Base-by-base conservation (phyloP, 495 filamentous ascomycete genomes). In the Talaromyces adpressus region DNA sequence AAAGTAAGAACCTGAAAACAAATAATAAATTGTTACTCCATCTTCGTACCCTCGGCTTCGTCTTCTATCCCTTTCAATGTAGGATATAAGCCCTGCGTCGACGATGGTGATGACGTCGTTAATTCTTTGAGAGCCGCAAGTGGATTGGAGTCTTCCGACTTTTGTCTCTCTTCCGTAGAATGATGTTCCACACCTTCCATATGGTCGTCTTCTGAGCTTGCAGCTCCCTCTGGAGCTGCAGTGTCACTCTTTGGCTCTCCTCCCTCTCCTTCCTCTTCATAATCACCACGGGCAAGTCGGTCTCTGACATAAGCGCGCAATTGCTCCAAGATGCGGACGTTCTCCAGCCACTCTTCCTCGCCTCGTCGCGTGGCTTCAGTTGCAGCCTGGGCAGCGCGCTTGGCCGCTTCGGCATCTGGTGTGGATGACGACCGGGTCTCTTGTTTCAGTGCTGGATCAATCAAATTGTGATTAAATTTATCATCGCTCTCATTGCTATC, bases 271-370 rank as follows among this genome's bases (percentile, higher is more conserved):
- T 79, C 81, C 2, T 74, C 69, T 20, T 82, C 85, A 62, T 84
- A 92, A 23, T 91, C 86, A 59, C 81, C 81, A 32, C 78, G 77
- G 63, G 88, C 80, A 22, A 95, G 75, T 20, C 87, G 79, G 18
- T 86, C 79, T 27, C 82, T 81, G 66, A 96, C 83, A 67, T 85
- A 85, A 45, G 83, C 81, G 39, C 90, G 82, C 52, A 96, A 81
- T 47, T 79, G 82, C 75, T 95, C 91, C 59, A 95, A 87, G 45
- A 88, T 81, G 29, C 91, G 89, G 63, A 92, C 86, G 73, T 92
- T 89, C 68, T 92, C 89, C 11, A 96, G 83, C 91, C 91, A 95
- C 39, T 82, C 80, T 64, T 91, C 89, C 67, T 93, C 85, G 57
- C 75, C 77, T n/a, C 72, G 76, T 71, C 73, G 79, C 14, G 75